phyloP scores from a whole-genome alignment of 2,329 filamentous ascomycete genomes.

The Chaetothyriales sp. region DNA sequence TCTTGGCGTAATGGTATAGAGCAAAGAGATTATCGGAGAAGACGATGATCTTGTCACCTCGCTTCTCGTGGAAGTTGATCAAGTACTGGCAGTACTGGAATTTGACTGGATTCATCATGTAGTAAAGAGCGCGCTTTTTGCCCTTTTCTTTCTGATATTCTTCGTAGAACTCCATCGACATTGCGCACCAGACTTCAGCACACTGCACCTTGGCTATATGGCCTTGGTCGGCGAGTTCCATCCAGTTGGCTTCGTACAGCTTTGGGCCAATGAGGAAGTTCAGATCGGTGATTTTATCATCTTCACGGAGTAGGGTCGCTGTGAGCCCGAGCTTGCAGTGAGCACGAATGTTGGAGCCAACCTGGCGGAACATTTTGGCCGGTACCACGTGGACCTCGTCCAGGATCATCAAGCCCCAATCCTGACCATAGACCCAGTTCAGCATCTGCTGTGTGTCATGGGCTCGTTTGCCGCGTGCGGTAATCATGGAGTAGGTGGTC shows the following conservation, averaged over 20 bases:
- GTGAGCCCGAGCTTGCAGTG: conserved; percentile 92
- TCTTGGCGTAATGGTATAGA: conserved; percentile 68
- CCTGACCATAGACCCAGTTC: conserved; percentile 74
- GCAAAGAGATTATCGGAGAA: conserved; percentile 97
- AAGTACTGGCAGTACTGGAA: conserved; percentile 95
- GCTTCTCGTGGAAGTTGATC: conserved; percentile 92
- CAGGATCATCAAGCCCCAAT: conserved; percentile 95
- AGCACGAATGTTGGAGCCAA: conserved; percentile 83
- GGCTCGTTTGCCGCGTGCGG: conserved; percentile 65
- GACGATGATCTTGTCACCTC: conserved; percentile 95
- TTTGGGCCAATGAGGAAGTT: conserved; percentile 98
- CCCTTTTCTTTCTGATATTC: conserved; percentile 69
- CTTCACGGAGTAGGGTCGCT: conserved; percentile 83
- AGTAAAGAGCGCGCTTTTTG: conserved; percentile 56
- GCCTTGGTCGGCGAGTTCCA: conserved; percentile 91
- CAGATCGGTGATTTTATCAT: conserved; percentile 94
- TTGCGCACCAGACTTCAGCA: conserved; percentile 97
- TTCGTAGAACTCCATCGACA: conserved; percentile 96
- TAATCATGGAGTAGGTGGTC: conserved; percentile 95
- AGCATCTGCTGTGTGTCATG: conserved; percentile 96
- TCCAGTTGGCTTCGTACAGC: conserved; percentile 97
- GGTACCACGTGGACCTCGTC: conserved; percentile 98
- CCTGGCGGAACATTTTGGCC: conserved; percentile 87
- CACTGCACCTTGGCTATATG: conserved; percentile 96
- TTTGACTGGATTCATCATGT: conserved; percentile 95